Percentiles rank a stretch among this genome's conserved stretches.
phyloP scores from a whole-genome alignment of 2,329 filamentous ascomycete genomes.

The Colletotrichum orbiculare region DNA sequence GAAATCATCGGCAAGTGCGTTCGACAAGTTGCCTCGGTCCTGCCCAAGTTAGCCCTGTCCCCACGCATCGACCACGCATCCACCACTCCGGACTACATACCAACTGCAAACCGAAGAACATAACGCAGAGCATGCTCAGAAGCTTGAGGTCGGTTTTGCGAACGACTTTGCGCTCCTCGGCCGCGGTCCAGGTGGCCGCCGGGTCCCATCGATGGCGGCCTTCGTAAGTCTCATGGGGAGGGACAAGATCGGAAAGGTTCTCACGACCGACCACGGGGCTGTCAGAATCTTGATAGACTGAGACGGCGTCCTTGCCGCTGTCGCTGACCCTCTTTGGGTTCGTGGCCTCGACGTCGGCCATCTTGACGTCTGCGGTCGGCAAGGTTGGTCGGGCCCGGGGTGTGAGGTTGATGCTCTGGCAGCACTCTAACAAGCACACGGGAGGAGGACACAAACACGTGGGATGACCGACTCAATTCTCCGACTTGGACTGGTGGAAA shows the following conservation, averaged over 20 bases:
- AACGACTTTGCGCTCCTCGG: constrained; percentile 66
- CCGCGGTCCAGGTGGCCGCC: constrained; percentile 63
- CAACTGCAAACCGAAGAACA: constrained; percentile 72
- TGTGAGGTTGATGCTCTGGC: too few relatives aligned
- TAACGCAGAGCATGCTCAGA: constrained; percentile 45
- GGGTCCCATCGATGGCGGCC: constrained; percentile 70
- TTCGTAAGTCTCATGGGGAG: constrained; percentile 66
- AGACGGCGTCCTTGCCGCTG: constrained; percentile 38
- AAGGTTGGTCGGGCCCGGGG: constrained; percentile 3
- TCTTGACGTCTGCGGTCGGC: constrained; percentile 38
- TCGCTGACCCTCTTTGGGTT: constrained; percentile 31
- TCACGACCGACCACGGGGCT: constrained; percentile 50
- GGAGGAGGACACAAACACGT: not conserved
- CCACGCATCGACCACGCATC: too few relatives aligned
- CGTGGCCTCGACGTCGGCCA: constrained; percentile 43
- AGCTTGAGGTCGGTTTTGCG: constrained; percentile 62
- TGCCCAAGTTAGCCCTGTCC: too few relatives aligned
- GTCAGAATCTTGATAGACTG: constrained; percentile 40
- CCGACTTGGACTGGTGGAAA: not conserved
- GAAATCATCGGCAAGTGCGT: constrained; percentile 71
- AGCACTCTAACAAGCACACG: not conserved
- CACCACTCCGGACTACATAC: too few relatives aligned
- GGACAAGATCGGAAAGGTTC: constrained; percentile 47
- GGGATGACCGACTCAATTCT: constrained; percentile 12
- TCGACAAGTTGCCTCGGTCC: constrained; percentile 71